Evolutionary conservation across 2,329 filamentous ascomycete species (phyloP).

Genomic region (Fusarium beomiforme): DNA sequence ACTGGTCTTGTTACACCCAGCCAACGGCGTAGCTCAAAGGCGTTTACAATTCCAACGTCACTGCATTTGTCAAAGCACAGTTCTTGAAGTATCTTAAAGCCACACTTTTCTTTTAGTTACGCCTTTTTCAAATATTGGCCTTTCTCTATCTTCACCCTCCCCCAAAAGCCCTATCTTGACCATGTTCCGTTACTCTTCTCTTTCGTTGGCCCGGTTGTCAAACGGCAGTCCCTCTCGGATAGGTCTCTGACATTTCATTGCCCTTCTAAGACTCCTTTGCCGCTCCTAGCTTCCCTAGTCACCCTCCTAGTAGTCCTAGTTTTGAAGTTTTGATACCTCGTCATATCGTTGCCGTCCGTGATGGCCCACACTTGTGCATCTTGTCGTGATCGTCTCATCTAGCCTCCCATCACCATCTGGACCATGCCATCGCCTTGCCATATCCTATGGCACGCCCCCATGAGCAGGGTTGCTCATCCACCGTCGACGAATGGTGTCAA

Average conservation of each 20-base stretch:
- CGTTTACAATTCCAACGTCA: conserved; percentile 40
- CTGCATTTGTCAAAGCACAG: conserved; percentile 33
- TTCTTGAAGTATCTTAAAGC: conserved; percentile 36
- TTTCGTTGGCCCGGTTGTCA: conserved; percentile 41
- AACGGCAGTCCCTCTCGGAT: conserved; percentile 28
- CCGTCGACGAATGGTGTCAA: conserved; percentile 56
- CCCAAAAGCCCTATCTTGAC: conserved; percentile 33
- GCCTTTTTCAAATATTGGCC: conserved; percentile 22
- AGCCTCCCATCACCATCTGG: conserved; percentile 42
- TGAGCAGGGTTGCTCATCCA: conserved; percentile 54
- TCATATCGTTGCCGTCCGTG: conserved; percentile 41
- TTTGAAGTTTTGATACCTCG: conserved; percentile 31
- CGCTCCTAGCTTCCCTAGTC: conserved; percentile 45
- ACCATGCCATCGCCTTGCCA: conserved; percentile 49
- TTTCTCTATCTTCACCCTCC: conserved; percentile 44
- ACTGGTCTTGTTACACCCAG: conserved; percentile 37
- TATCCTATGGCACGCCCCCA: conserved; percentile 41
- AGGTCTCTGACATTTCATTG: conserved; percentile 30
- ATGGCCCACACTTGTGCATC: conserved; percentile 49
- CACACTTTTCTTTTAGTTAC: conserved; percentile 33
- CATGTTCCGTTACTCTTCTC: conserved; percentile 29
- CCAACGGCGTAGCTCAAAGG: conserved; percentile 36
- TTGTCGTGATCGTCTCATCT: conserved; percentile 48
- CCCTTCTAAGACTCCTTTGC: conserved; percentile 32
- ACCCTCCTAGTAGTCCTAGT: conserved; percentile 44